Evolutionary conservation across 805 yeast genomes (phyloP).

Genomic region (Suhomyces sp.): DNA sequence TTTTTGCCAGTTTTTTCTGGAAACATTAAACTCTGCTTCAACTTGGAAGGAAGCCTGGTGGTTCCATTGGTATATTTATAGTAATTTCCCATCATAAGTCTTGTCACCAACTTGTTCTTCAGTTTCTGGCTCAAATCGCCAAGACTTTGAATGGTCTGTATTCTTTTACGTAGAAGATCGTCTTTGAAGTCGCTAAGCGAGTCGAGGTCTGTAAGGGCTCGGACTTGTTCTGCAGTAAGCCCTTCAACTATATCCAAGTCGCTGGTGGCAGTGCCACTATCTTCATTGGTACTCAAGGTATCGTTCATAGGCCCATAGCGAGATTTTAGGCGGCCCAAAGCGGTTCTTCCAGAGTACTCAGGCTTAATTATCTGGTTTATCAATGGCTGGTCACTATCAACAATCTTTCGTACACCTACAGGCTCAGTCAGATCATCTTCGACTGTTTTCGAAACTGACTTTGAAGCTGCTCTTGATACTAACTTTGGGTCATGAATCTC

Average conservation of each 20-base stretch:
- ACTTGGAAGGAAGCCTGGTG: conserved; percentile 6
- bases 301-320: not conserved
- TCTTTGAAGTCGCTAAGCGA: conserved; percentile 39
- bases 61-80: conserved; percentile 44
- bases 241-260: conserved; percentile 36
- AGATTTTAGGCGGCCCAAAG: conserved; percentile 1
- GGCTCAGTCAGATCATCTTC: conserved; percentile 44
- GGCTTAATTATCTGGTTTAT: conserved; percentile 53
- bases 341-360: conserved; percentile 13
- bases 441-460: not conserved
- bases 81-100: conserved; percentile 67
- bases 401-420: conserved; percentile 49
- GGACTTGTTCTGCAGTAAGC: conserved; percentile 31
- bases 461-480: not conserved
- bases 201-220: conserved; percentile 34
- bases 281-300: conserved; percentile 5
- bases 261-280: conserved; percentile 17
- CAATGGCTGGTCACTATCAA: conserved; percentile 46
- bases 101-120: conserved; percentile 53
- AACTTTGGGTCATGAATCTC: conserved; percentile 4
- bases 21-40: conserved; percentile 16
- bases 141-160: conserved; percentile 44
- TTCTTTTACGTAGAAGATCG: conserved; percentile 44
- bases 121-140: conserved; percentile 36
- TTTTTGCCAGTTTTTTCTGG: conserved; percentile 9